Base-by-base conservation (phyloP, 352 stramenopile species). In the Phytopythium litorale region DNA sequence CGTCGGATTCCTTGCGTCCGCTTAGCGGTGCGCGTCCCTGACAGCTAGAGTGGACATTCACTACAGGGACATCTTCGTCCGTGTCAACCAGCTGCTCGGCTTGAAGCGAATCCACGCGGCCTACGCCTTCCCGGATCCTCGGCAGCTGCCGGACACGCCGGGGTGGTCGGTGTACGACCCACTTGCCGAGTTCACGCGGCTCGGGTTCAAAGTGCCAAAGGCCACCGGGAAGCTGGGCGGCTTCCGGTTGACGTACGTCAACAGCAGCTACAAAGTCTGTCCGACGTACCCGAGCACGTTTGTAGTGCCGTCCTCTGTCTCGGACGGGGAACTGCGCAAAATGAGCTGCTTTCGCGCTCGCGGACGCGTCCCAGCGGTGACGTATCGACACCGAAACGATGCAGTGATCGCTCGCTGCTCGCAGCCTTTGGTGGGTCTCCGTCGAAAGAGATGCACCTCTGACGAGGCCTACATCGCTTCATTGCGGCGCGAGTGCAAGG, bases 351-450 rank as follows among this genome's bases (percentile, higher is more conserved):
- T 98, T 65, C 87, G 97, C 57, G 91, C 86, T 7, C 90, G 96
- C 64, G 92, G 94, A 48, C 89, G 97, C 28, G 82, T 99, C 3
- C 94, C 95, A 0, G 84, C 87, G 11, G 75, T 99, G 32, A 97
- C 92, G 3, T 99, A 97, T 73, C 79, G 87, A 5, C 86, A 94
- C 68, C 71, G 75, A 7, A 97, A 98, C 68, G 90, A 96, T 46
- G 89, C 92, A 1, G 73, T 94, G n/a, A 89, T 99, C 32, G 98
- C 89, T 42, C 78, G 97, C 32, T 97, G 86, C 55, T 79, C 95
- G 16, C 97, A 99, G 65, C 97, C 97, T 5, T 87, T 98, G 60
- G 91, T 99, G 2, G 97, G 97, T 8, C 68, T 99, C 8, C 81
- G 96, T 49, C 88, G 96, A 15, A 97, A 98, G 73, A 84, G 90